phyloP scores from a whole-genome alignment of 2,329 filamentous ascomycete genomes.

The Knufia fluminis region DNA sequence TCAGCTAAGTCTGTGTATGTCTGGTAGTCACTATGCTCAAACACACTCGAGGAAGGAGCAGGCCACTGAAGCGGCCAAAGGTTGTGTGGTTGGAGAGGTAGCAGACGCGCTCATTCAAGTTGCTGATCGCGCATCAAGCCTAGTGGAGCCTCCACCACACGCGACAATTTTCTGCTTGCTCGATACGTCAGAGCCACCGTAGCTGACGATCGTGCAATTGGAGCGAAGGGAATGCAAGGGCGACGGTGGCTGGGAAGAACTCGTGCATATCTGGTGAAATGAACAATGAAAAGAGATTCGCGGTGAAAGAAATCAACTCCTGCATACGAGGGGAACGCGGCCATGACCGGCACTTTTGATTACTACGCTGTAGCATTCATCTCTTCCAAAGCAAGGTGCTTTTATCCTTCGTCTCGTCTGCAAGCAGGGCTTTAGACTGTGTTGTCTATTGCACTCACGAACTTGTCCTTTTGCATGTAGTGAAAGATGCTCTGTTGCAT shows the following conservation, averaged over 20 bases:
- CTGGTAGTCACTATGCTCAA: neutral
- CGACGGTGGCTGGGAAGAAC: neutral
- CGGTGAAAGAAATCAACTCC: neutral
- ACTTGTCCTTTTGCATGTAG: too few species aligned
- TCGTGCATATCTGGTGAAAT: neutral
- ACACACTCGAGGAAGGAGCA: neutral
- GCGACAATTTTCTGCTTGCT: constrained; percentile 3
- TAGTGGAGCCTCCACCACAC: constrained; percentile 3
- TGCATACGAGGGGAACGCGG: constrained; percentile 2
- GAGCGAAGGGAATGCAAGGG: constrained; percentile 1
- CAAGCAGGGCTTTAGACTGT: too few species aligned
- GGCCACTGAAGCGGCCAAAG: constrained; percentile 8
- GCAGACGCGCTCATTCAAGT: constrained; percentile 8
- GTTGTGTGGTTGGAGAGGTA: constrained; percentile 9
- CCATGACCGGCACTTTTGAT: neutral
- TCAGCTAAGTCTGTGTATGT: neutral
- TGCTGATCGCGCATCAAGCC: neutral
- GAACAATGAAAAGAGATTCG: neutral
- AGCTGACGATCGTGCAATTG: constrained; percentile 2
- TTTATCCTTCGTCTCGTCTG: too few species aligned
- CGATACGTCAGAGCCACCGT: neutral
- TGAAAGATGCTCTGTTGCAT: too few species aligned
- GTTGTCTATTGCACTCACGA: too few species aligned
- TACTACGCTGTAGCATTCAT: neutral
- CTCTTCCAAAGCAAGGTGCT: neutral